These are phyloP conservation scores for Nemania bipapillata DNA, from an alignment of 2,329 filamentous ascomycete species.

Conservation along the genomic window DNA sequence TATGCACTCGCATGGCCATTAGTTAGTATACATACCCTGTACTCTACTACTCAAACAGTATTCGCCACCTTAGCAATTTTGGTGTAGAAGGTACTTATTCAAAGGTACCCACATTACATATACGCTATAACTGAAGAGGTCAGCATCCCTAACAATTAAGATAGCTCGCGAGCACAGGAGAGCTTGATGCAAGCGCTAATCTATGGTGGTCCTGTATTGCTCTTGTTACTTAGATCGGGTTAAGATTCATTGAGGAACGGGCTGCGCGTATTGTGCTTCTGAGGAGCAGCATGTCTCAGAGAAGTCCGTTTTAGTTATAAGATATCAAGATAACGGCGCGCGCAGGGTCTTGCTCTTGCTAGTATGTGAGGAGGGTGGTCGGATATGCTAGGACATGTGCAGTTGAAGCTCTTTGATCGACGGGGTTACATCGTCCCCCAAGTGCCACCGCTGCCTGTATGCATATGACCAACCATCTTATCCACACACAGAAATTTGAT, in stretches of 20 bases:
- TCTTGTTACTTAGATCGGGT: conserved; percentile 12
- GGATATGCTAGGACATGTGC: conserved; percentile 23
- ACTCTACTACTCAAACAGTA: conserved; percentile 6
- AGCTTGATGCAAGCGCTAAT: conserved; percentile 14
- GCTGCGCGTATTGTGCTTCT: conserved; percentile 9
- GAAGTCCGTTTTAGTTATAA: conserved; percentile 3
- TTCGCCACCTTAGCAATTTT: conserved; percentile 7
- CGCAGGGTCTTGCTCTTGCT: conserved; percentile 6
- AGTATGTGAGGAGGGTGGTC: conserved; percentile 25
- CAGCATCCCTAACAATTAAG: background rate
- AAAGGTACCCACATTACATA: background rate
- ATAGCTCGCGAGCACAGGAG: background rate
- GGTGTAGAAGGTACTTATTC: too few species aligned
- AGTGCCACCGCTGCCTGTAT: conserved; percentile 34
- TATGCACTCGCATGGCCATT: background rate
- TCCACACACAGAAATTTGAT: background rate
- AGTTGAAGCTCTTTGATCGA: conserved; percentile 31
- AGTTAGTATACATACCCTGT: background rate
- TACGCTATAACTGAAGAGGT: background rate
- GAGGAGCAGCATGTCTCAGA: conserved; percentile 18
- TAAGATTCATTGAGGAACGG: conserved; percentile 5
- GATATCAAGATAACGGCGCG: background rate
- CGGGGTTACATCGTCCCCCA: conserved; percentile 39
- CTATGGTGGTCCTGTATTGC: conserved; percentile 6
- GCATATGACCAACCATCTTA: conserved; percentile 37